These are phyloP conservation scores for Mortierella sp. DNA, from an alignment of 371 early-diverging fungal genomes.

Conservation along the genomic window DNA sequence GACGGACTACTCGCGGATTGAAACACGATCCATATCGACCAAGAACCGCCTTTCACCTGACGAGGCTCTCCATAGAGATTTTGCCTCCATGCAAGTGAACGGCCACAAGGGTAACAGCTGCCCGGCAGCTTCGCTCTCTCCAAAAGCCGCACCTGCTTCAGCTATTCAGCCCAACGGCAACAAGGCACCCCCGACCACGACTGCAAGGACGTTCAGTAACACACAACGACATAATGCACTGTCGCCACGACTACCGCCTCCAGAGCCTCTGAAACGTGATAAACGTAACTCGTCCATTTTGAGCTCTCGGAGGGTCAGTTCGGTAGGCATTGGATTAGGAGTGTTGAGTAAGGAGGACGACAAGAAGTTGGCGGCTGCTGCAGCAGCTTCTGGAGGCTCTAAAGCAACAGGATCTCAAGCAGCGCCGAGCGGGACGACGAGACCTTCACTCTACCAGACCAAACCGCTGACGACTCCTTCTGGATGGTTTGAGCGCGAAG, in stretches of 20 bases:
- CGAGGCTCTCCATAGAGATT: conserved; percentile 16
- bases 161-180: conserved; percentile 17
- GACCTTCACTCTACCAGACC: conserved; percentile 6
- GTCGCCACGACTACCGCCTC: conserved; percentile 36
- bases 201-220: conserved; percentile 50
- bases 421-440: background rate
- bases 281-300: conserved; percentile 56
- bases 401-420: background rate
- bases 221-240: conserved; percentile 38
- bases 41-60: conserved; percentile 20
- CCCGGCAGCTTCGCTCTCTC: conserved; percentile 10
- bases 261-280: conserved; percentile 46
- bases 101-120: conserved; percentile 16
- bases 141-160: conserved; percentile 3
- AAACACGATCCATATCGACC: conserved; percentile 7
- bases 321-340: conserved; percentile 50
- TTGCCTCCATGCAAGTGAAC: conserved; percentile 39
- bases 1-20: conserved; percentile 10
- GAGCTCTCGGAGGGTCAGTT: conserved; percentile 52
- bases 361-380: conserved; percentile 12
- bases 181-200: conserved; percentile 22
- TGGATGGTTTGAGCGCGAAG: conserved; percentile 9
- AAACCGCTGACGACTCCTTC: conserved; percentile 1
- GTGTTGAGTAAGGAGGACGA: conserved; percentile 49
- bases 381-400: conserved; percentile 7